These are phyloP conservation scores for Tolypocladium cylindrosporum DNA, from an alignment of 2,329 filamentous ascomycete genomes.

Conservation along the genomic window DNA sequence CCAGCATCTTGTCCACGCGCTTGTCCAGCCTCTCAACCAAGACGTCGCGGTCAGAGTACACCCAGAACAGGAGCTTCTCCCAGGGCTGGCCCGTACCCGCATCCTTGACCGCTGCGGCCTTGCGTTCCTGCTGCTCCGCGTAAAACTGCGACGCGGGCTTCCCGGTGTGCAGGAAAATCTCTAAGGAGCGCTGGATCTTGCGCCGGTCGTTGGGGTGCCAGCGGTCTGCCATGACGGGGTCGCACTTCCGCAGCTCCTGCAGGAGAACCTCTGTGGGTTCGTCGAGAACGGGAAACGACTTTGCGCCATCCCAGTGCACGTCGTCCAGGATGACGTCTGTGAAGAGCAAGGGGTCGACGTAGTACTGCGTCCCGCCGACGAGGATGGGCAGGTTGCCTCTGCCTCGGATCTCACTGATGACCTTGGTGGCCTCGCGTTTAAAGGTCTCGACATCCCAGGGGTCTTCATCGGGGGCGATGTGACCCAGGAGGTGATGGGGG, in stretches of 20 bases:
- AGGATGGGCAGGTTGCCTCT: conserved; percentile 79
- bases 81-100: conserved; percentile 21
- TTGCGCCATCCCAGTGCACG: conserved; percentile 21
- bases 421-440: conserved; percentile 53
- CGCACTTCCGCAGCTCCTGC: conserved; percentile 64
- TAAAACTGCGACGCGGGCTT: conserved; percentile 79
- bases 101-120: conserved; percentile 16
- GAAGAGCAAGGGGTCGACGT: conserved; percentile 82
- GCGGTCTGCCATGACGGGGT: conserved; percentile 77
- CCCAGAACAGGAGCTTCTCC: conserved; percentile 72
- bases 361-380: conserved; percentile 93
- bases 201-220: conserved; percentile 93
- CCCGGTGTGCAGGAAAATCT: conserved; percentile 81
- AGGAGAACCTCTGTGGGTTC: conserved; percentile 63
- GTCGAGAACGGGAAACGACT: conserved; percentile 59
- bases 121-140: conserved; percentile 54
- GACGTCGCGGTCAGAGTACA: conserved; percentile 61
- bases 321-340: conserved; percentile 45
- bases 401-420: conserved; percentile 68
- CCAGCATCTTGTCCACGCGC: conserved; percentile 78
- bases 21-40: conserved; percentile 62
- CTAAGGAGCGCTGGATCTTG: conserved; percentile 81
- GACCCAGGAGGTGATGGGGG: conserved; percentile 79
- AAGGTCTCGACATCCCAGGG: conserved; percentile 80
- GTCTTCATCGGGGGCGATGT: conserved; percentile 63